Evolutionary conservation across 345 rosid genomes (phyloP), one percentile per base, ranked within the genome.

Genomic region (Eucalyptus marginata): DNA sequence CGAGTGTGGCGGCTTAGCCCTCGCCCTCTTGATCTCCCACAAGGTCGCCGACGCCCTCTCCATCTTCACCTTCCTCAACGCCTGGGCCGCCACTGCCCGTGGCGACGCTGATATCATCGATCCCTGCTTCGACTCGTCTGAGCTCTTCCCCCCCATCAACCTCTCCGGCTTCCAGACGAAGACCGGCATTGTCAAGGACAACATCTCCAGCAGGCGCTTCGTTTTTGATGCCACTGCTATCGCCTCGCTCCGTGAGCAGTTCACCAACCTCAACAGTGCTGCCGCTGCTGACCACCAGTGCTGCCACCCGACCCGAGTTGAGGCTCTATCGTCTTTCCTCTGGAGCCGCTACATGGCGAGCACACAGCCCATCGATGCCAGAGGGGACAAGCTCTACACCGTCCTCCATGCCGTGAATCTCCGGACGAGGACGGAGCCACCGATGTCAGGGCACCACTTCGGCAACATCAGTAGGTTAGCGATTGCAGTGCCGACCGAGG

Each of bases 101-200:
- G 89, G 76, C 13, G 85, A 52, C 4, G 4, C 33, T 7, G 47
- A 88, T n/a, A 81, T 90, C 85, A 16, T 64, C 49, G 51, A 29
- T 15, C 94, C 95, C 22, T 56, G 85, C 4, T 92, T 95, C 36
- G 89, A 89, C 52, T 93, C 92, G 3, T 91, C 92, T 10, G 64
- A 71, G 5, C 80, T 92, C 62, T 92, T 95, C 58, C 96, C 96
- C 16, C 93, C 94, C 0, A 86, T 71, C 44, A 92, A 92, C 17
- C 16, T 91, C 10, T 88, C 87, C 15, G 88, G 87, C 6, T 71
- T 88, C 33, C 68, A 86, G 49, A 51, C 83, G 49, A 51, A 58
- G 22, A 89, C 87, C 4, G 91, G 91, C 36, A 91, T 89, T 54
- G 58, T 76, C 3, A 92, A 93, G 88, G 93, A 92, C 36, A 91